phyloP scores from a whole-genome alignment of 164 flowering plant species.

The Cinnamomum chago region DNA sequence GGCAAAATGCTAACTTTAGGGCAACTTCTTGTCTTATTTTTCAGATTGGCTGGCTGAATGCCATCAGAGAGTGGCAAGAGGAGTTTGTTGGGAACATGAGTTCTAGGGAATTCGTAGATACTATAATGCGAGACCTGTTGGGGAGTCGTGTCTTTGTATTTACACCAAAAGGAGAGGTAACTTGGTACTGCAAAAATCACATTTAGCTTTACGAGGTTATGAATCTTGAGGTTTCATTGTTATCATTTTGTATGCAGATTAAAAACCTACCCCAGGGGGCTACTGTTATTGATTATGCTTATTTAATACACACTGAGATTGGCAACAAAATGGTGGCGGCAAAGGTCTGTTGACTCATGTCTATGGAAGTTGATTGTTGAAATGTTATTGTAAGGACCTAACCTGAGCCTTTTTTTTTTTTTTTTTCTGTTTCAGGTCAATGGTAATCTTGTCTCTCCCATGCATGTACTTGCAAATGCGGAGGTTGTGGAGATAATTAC shows the following conservation, averaged over 20 bases:
- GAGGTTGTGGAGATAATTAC: slow-evolving; percentile 97
- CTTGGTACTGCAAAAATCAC: background rate
- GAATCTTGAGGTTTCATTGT: slow-evolving; percentile 2
- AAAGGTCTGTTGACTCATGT: slow-evolving; percentile 49
- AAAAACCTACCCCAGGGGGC: slow-evolving; percentile 95
- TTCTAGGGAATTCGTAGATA: slow-evolving; percentile 97
- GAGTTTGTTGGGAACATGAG: slow-evolving; percentile 99
- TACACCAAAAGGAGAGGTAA: slow-evolving; percentile 97
- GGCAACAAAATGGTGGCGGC: slow-evolving; percentile 99
- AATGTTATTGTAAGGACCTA: background rate
- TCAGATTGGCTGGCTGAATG: slow-evolving; percentile 98
- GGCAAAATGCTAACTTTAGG: slow-evolving; percentile 16
- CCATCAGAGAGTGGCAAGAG: slow-evolving; percentile 99
- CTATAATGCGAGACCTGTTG: slow-evolving; percentile 80
- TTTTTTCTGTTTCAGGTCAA: slow-evolving; percentile 66
- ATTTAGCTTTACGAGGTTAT: background rate
- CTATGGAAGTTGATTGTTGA: background rate
- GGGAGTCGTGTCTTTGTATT: slow-evolving; percentile 98
- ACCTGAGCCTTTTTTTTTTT: slow-evolving; percentile 10
- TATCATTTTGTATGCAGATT: slow-evolving; percentile 45
- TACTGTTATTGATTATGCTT: slow-evolving; percentile 94
- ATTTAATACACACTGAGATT: slow-evolving; percentile 94
- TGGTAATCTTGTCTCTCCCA: slow-evolving; percentile 87
- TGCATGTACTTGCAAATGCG: slow-evolving; percentile 89
- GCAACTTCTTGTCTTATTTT: slow-evolving; percentile 29